These are phyloP conservation scores for Aspergillus pseudonomiae DNA, from an alignment of 2,329 filamentous ascomycete species.

Conservation along the genomic window DNA sequence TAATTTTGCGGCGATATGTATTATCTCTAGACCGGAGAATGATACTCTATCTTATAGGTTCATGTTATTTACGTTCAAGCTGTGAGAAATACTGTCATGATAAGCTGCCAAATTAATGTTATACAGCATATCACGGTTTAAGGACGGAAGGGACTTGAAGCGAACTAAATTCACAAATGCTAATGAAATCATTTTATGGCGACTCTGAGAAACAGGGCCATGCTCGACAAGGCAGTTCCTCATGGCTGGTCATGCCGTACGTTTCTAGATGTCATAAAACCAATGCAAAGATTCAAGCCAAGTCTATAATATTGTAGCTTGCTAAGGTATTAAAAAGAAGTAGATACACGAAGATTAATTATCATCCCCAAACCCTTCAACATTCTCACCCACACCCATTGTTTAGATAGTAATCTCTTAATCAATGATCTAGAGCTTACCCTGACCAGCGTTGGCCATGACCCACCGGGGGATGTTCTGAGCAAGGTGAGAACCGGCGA, in stretches of 20 bases:
- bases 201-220: fast-evolving
- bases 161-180: not conserved
- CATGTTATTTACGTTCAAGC: not conserved
- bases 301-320: not conserved
- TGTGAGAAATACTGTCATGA: not conserved
- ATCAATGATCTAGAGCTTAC: conserved; percentile 41
- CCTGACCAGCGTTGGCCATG: conserved; percentile 50
- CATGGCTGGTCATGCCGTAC: not conserved
- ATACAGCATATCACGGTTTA: no score
- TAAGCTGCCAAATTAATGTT: no score
- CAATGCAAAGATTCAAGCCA: not conserved
- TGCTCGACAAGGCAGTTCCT: not conserved
- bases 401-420: no score
- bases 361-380: not conserved
- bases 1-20: not conserved
- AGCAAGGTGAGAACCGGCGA: conserved; percentile 50
- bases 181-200: not conserved
- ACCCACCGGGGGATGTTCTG: conserved; percentile 42
- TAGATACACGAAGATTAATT: conserved; percentile 5
- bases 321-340: not conserved
- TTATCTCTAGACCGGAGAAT: not conserved
- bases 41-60: not conserved
- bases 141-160: not conserved
- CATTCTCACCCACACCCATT: not conserved
- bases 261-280: not conserved